Evolutionary conservation across 768 basidiomycete species (phyloP), one percentile per base, ranked within the genome.

Genomic region (Macrolepiota dolichaula): DNA sequence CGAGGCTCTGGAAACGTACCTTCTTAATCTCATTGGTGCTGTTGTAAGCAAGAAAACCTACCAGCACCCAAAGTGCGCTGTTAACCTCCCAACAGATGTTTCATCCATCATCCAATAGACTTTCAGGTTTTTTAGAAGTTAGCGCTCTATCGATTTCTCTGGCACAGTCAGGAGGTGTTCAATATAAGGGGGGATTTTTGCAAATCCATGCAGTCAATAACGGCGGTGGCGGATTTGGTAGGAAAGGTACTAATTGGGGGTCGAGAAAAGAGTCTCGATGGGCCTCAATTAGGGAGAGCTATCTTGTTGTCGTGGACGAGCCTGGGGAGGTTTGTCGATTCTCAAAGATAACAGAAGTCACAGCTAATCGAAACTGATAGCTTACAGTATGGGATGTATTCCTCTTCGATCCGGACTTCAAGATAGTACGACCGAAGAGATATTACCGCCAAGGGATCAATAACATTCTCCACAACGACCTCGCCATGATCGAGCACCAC

Each of bases 341-440:
- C 22, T 32, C 27, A 15, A 49, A 46, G 46, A 55, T 60, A 35
- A 63, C 47, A 25, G 40, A 36, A 1, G 32, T 32, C 13, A 44
- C 40, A 19, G 19, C 53, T 36, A 60, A 49, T 49, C 47, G 62
- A 36, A 24, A 19, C 50, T 60, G 38, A 11, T 68, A 96, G 91
- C 77, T 89, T n/a, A 77, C 76, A n/a, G 76, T 97, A 40, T 93
- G 90, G 85, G 96, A 98, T 62, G 95, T 98, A 12, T 96, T 99
- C 74, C 79, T 98, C 42, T 77, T 98, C 55, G 96, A 98, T 70
- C 75, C 84, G 0, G 89, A 94, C 69, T 98, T 99, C 70, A 79
- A 81, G 55, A 94, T 98, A 57, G 87, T 94, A 68, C 85, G 92
- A n/a, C 96, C 96, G 1, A 89, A 85, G 69, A 82, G 96, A 37